Base-by-base conservation (phyloP, 2,329 filamentous ascomycete species). In the Lasiodiplodia sp. region DNA sequence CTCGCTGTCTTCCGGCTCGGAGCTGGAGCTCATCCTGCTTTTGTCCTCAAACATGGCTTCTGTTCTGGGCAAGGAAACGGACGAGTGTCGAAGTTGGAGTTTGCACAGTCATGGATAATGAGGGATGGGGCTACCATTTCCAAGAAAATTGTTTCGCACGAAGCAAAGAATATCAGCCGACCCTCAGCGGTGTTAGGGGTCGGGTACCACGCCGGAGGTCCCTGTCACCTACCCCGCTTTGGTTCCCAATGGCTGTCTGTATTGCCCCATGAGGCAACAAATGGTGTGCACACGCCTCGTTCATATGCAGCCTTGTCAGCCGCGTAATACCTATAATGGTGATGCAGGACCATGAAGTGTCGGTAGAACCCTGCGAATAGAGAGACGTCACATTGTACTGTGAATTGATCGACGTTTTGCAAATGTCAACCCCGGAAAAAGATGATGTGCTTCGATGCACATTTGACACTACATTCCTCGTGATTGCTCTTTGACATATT, bases 211-310 rank as follows among this genome's bases (percentile, higher is more conserved):
- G 12, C 16, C 51, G 4, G 18, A 28, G 34, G 57, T 37, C 55
- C 51, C 14, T 34, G 51, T 47, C 40, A 11, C 12, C 40, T 66
- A 66, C 64, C 55, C 51, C 51, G 64, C 64, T 66, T 47, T 34
- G 18, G 21, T 14, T 55, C 21, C 23, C 51, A 47, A 28, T 12
- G 34, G 7, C 14, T 14, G n/a, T 49, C 3, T 47, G 40, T 66
- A 11, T 25, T 47, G 51, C 64, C 25, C 6, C 2, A 31, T 40
- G 18, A 3, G 37, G 37, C 11, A 14, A 56, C 18, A 25, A 37
- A 66, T 44, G 37, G 25, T 66, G 52, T 44, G 31, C 37, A 12
- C 44, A 28, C 14, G 16, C 11, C 52, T 58, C 37, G 37, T 34
- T 49, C 44, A 55, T 10, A 57, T 12, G 51, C 52, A 66, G 37